These are phyloP conservation scores for Pichia sp. DNA, from an alignment of 1,139 yeast species.

Conservation along the genomic window DNA sequence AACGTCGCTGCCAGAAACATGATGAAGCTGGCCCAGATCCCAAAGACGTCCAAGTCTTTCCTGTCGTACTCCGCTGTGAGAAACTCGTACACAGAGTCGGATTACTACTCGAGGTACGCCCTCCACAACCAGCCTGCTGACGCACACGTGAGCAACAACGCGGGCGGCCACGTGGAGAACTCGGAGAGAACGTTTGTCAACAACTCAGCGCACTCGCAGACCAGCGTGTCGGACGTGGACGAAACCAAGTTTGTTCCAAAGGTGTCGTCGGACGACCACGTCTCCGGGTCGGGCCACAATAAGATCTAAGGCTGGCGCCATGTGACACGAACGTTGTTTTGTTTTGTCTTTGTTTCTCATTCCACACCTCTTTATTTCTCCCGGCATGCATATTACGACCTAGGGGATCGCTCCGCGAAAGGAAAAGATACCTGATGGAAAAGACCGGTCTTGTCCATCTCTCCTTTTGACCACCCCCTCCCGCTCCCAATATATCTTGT, in stretches of 20 bases:
- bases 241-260: conserved; percentile 29
- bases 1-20: conserved; percentile 29
- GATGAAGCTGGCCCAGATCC: conserved; percentile 14
- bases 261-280: conserved; percentile 27
- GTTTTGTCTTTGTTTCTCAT: not conserved
- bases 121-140: conserved; percentile 17
- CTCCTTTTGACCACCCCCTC: not conserved
- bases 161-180: conserved; percentile 28
- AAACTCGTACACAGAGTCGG: conserved; percentile 23
- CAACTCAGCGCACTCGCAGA: conserved; percentile 21
- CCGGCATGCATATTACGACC: not conserved
- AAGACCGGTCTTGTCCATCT: not conserved
- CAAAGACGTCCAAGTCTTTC: conserved; percentile 16
- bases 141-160: conserved; percentile 27
- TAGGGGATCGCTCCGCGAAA: too few relatives aligned
- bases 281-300: conserved; percentile 28
- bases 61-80: conserved; percentile 25
- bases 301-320: conserved; percentile 11
- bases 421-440: not conserved
- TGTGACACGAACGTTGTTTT: too few relatives aligned
- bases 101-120: conserved; percentile 20
- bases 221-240: conserved; percentile 10
- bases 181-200: conserved; percentile 30
- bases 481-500: not conserved
- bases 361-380: not conserved